Evolutionary conservation across 1,284 basidiomycete genomes (phyloP).

Genomic region (Cutaneotrichosporon cyanovorans): DNA sequence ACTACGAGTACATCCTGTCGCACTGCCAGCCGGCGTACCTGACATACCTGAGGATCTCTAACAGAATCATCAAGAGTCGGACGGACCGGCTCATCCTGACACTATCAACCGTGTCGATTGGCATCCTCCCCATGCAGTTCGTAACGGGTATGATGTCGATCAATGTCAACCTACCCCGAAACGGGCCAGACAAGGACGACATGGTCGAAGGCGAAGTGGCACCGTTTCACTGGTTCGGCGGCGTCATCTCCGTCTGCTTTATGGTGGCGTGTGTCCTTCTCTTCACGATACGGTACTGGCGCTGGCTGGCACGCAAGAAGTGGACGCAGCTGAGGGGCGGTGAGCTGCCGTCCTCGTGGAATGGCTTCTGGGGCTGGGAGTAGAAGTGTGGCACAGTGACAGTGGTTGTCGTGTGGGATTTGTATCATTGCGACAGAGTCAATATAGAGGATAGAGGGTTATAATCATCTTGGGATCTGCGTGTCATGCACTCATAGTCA

Average conservation of each 20-base stretch:
- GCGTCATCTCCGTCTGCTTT: slow-evolving; percentile 32
- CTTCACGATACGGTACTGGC: slow-evolving; percentile 40
- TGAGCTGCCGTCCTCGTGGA: slow-evolving; percentile 29
- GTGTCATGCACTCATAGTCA: no score
- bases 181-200: slow-evolving; percentile 26
- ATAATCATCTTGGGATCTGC: no score
- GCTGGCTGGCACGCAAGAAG: slow-evolving; percentile 33
- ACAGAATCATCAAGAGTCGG: slow-evolving; percentile 56
- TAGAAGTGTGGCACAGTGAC: slow-evolving; percentile 6
- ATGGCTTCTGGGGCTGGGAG: slow-evolving; percentile 39
- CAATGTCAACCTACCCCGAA: slow-evolving; percentile 52
- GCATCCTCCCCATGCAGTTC: slow-evolving; percentile 62
- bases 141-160: slow-evolving; percentile 59
- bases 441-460: no score
- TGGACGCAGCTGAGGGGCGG: slow-evolving; percentile 23
- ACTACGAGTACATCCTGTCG: slow-evolving; percentile 80
- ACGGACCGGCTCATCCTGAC: slow-evolving; percentile 62
- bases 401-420: no score
- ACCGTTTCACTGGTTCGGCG: slow-evolving; percentile 34
- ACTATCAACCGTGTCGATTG: slow-evolving; percentile 61
- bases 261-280: slow-evolving; percentile 35
- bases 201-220: background rate
- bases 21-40: slow-evolving; percentile 83
- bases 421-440: no score
- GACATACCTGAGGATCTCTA: slow-evolving; percentile 62